A percentile compares a stretch with the other conserved stretches of the same genome.
Conservation (phyloP, 345 rosid genomes). For the Brassica rapa region DNA sequence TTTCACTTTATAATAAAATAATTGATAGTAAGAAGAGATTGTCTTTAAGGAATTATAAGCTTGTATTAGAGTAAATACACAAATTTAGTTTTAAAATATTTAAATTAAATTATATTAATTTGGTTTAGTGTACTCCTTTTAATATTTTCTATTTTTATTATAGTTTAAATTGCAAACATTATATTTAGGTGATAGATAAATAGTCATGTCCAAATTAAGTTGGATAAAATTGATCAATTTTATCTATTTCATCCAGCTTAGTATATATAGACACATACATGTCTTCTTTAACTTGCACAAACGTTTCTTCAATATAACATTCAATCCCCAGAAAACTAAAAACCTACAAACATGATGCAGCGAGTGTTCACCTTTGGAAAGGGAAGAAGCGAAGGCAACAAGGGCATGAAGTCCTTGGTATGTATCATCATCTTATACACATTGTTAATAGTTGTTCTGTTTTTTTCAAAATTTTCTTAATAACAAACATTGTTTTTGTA, state of each 20-base stretch:
- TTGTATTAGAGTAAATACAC: neutral
- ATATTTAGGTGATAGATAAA: slow-evolving; percentile 24
- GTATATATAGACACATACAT: slow-evolving; percentile 1
- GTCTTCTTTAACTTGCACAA: slow-evolving; percentile 16
- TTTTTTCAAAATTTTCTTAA: neutral
- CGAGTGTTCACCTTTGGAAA: slow-evolving; percentile 84
- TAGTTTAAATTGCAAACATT: neutral
- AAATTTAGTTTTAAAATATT: neutral
- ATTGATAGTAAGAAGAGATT: neutral
- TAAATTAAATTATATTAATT: neutral
- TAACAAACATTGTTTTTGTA: neutral
- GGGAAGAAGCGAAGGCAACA: slow-evolving; percentile 93
- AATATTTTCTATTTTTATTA: neutral
- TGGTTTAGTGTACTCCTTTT: neutral
- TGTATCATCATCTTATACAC: slow-evolving; percentile 23
- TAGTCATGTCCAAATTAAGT: slow-evolving; percentile 15
- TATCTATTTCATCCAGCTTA: slow-evolving; percentile 17
- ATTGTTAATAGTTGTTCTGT: neutral
- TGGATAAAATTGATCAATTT: slow-evolving; percentile 17
- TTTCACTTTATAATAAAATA: neutral
- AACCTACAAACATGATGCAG: slow-evolving; percentile 48
- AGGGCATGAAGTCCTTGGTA: slow-evolving; percentile 95
- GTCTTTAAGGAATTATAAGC: neutral
- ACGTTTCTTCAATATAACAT: slow-evolving; percentile 20
- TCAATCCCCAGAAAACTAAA: neutral